phyloP scores from a whole-genome alignment of 345 rosid genomes.

The Sapria himalayana region DNA sequence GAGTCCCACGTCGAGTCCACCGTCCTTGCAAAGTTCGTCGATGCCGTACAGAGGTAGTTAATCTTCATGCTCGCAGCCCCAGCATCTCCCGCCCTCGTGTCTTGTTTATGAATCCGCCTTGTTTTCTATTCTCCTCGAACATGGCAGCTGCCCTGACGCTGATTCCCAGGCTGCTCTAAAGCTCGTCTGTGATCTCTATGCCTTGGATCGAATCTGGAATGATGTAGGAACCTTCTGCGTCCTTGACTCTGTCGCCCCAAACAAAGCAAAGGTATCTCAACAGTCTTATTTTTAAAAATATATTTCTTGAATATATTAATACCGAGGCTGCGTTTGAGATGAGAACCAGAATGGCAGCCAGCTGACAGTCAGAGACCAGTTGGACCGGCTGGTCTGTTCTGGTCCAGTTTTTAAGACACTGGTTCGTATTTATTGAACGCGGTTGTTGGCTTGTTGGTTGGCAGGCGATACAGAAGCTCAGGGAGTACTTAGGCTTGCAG shows the following conservation, averaged over 20 bases:
- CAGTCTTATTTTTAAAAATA: too few species aligned
- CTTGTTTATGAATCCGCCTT: background rate
- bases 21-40: conserved; percentile 70
- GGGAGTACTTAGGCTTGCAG: conserved; percentile 73
- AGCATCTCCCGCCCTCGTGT: background rate
- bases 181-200: conserved; percentile 87
- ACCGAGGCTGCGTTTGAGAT: too few species aligned
- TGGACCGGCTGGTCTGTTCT: too few species aligned
- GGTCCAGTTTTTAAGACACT: too few species aligned
- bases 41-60: conserved; percentile 72
- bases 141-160: conserved; percentile 53
- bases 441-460: conserved; percentile 1
- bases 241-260: conserved; percentile 90
- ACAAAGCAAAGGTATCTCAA: conserved; percentile 81
- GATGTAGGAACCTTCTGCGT: conserved; percentile 88
- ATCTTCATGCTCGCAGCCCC: conserved; percentile 5
- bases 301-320: too few species aligned
- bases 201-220: conserved; percentile 81
- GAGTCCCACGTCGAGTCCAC: conserved; percentile 95
- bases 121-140: background rate
- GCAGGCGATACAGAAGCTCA: conserved; percentile 85
- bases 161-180: conserved; percentile 55
- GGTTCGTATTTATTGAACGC: background rate
- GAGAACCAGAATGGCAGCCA: too few species aligned
- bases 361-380: too few species aligned